Base-by-base conservation (phyloP, 2,329 filamentous ascomycete genomes). In the Tolypocladium cylindrosporum region DNA sequence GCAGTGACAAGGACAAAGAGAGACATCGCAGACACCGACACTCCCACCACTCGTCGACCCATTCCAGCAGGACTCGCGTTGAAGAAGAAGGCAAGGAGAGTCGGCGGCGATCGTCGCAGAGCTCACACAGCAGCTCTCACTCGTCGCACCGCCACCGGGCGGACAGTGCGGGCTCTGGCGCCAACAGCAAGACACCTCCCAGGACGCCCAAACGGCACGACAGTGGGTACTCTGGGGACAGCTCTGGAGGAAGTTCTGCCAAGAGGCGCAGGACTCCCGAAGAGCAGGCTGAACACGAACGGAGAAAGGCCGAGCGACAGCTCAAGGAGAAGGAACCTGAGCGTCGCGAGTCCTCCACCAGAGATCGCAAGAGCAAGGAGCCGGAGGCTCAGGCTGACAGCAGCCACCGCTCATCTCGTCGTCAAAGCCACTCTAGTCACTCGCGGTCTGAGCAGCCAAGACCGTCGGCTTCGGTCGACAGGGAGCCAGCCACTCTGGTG, bases 221-320 rank as follows among this genome's bases (percentile, higher is more conserved):
- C 59, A 79, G 77, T 59, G 77, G 77, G 0, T 74, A 75, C 60
- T 74, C 76, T 3, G 69, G 71, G 21, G 75, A 77, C n/a, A 74
- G 66, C 59, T 70, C 71, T 51, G 70, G 68, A 53, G 70, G 68
- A 51, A 67, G 68, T 52, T 69, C 71, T 41, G 63, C 66, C 34
- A 66, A 66, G 58, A 67, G 63, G 56, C 71, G 73, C 48, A 75
- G 77, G 58, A 79, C 76, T 3, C 69, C 73, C 2, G 78, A 81
- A 61, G 78, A 82, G 62, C 78, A 79, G 59, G 77, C 73, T 19
- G 76, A 74, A 2, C 76, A 80, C 57, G 79, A 83, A 1, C 75
- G 66, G 61, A 75, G 75, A 60, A 81, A 77, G 66, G 75, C 74
- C 1, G 78, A 81, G 62, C 75, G 76, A 36, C 75, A 50, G 62